Base-by-base conservation (phyloP, 2,329 filamentous ascomycete species). In the Exophiala lecanii-corni region DNA sequence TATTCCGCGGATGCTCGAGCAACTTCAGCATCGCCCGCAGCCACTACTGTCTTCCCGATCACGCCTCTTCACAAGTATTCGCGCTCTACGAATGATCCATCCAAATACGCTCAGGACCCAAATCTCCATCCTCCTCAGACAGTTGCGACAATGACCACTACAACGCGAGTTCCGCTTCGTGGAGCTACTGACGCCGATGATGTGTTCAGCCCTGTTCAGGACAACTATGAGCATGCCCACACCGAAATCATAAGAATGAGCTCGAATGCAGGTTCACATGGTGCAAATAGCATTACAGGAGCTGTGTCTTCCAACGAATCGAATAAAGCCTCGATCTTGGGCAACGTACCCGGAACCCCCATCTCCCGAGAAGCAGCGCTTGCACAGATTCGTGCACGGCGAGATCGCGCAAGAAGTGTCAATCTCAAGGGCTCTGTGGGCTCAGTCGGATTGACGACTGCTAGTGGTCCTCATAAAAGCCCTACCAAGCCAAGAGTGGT, bases 381-480 rank as follows among this genome's bases (percentile, higher is more conserved):
- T 2, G 70, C 71, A 5, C 69, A 72, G 49, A 73, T 73, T 31
- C 58, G 68, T 43, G 69, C 69, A n/a, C 59, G 70, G 35, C 62
- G 70, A 41, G 67, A 64, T 10, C 62, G 68, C 37, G 65, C 70
- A n/a, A 64, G 65, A 46, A 68, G 60, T 40, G 62, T 61, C 26
- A 53, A 58, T 45, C 63, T 69, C 45, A 54, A 54, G 28, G 19
- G 34, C 17, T 43, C 45, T 4, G 10, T 17, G 19, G 33, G 15
- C 6, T 41, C 9, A 43, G 44, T 25, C 32, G 39, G 15, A 38
- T 37, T 18, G 35, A 26, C 18, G 34, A 34, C 23, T 28, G 18
- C 23, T 18, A 33, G 10, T 12, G 41, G 38, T 12, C 16, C 33
- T 12, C 35, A 2, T 10, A 35, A 39, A 9, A 51, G 49, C 31